Base-by-base conservation (phyloP, 2,329 filamentous ascomycete species). In the Rasamsonia emersonii region DNA sequence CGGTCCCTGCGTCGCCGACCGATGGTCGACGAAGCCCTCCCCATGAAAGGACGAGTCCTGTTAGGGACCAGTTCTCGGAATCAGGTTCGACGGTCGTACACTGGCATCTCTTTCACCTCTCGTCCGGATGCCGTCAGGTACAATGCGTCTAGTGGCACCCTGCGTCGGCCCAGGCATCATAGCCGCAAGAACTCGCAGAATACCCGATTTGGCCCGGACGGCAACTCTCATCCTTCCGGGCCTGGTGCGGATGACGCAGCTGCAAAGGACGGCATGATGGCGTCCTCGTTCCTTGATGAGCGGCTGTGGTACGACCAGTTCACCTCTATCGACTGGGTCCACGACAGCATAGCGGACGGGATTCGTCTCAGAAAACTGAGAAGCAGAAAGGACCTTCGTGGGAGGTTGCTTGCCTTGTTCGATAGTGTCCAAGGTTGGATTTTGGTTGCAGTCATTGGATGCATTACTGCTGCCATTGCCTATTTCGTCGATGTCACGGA, bases 221-320 rank as follows among this genome's bases (percentile, higher is more conserved):
- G 72, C 73, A 37, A 72, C 71, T 38, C 79, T 75, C 32, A 28
- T 7, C 18, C n/a, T n/a, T n/a, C n/a, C n/a, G n/a, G n/a, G n/a
- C n/a, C n/a, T n/a, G 32, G 64, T 83, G 43, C 51, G 44, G 35
- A 65, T 62, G 51, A 49, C 25, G 3, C 43, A 5, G 38, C 45
- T 5, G 65, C 68, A 41, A 72, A 69, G 47, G 49, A 40, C 4
- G 47, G 39, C 2, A 33, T 61, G 33, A 82, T 79, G 49, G 64
- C 69, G 19, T 79, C 76, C 4, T 61, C 82, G 7, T 79, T 77
- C 46, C 67, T 79, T 30, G 84, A 95, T 51, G 86, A 96, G 45
- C 79, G 91, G 38, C 82, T 93, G 7, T 96, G 91, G 91, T 96
- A 96, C 61, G 91, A 98, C 65, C 91, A 98, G 60, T 94, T 94